Evolutionary conservation across 805 yeast species (phyloP), one percentile per base, ranked within the genome.

Genomic region (Kluyveromyces starmeri): DNA sequence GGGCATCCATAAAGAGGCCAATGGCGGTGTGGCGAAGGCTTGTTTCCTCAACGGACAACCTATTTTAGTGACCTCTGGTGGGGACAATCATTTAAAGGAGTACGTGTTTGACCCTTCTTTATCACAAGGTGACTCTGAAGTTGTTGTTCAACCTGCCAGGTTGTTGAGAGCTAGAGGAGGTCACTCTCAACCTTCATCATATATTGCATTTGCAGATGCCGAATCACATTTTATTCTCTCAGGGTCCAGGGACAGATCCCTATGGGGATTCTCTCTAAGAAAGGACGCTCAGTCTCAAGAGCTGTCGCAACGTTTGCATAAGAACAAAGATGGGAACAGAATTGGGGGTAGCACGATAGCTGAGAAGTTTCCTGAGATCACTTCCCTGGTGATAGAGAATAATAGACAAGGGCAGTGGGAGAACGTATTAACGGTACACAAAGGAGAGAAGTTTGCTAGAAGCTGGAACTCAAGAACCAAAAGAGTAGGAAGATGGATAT

Each of bases 281-380:
- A 92, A 92, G 55, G 97, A 92, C 58, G 94, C 96, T 0, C 99
- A 92, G 60, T 83, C 95, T 4, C 95, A 84, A 51, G 94, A 86
- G 53, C 62, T 92, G 50, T 86, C 96, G 0, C 96, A 88, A 59
- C 73, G 82, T 44, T 63, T 71, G 14, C 65, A 65, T 29, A 67
- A 67, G 44, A 61, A 58, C 14, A 40, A 49, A 9, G 65, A 67
- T 39, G 72, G 71, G 27, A 54, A 55, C 23, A 69, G 81, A 45
- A 61, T 64, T 34, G 81, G 72, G 4, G 86, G 88, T n/a, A 59
- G 64, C 19, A 62, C 71, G 20, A 61, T 73, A 47, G 72, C 70
- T 39, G 86, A 75, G 37, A 83, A 83, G 48, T 77, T 84, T 46
- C 81, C 95, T 2, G 92, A 84, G 42, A 75, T 84, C 40, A 64